phyloP scores from a whole-genome alignment of 345 rosid species.

The Schrenkiella parvula region DNA sequence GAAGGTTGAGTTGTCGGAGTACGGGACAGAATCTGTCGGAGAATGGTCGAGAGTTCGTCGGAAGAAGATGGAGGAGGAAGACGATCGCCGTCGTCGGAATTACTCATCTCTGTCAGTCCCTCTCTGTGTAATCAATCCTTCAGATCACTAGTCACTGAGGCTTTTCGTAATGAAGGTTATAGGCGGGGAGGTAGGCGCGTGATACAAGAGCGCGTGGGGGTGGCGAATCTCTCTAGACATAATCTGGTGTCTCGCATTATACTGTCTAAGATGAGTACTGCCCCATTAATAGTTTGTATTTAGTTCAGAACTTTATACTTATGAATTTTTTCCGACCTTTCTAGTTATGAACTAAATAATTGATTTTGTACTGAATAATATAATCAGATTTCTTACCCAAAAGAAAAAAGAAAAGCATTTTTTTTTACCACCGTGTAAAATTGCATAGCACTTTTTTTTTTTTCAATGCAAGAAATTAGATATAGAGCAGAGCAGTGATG shows the following conservation, averaged over 20 bases:
- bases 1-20: conserved; percentile 2
- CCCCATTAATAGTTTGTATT: neutral
- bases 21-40: conserved; percentile 56
- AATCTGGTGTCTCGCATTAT: neutral
- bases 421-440: neutral
- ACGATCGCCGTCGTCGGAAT: conserved; percentile 13
- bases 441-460: neutral
- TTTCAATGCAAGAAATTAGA: neutral
- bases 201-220: neutral
- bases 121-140: neutral
- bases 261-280: neutral
- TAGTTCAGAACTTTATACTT: neutral
- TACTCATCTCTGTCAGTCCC: conserved; percentile 27
- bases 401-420: neutral
- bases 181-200: conserved; percentile 27
- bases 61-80: conserved; percentile 33
- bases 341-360: neutral
- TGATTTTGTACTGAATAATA: neutral
- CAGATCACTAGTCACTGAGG: neutral
- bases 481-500: neutral
- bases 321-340: neutral
- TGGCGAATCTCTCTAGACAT: conserved; percentile 9
- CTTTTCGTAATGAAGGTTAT: conserved; percentile 14
- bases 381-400: neutral
- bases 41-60: conserved; percentile 61